Percentiles rank a stretch among this genome's conserved stretches.
Evolutionary conservation across 805 yeast genomes (phyloP).

Genomic region (Tetrapisispora iriomotensis): DNA sequence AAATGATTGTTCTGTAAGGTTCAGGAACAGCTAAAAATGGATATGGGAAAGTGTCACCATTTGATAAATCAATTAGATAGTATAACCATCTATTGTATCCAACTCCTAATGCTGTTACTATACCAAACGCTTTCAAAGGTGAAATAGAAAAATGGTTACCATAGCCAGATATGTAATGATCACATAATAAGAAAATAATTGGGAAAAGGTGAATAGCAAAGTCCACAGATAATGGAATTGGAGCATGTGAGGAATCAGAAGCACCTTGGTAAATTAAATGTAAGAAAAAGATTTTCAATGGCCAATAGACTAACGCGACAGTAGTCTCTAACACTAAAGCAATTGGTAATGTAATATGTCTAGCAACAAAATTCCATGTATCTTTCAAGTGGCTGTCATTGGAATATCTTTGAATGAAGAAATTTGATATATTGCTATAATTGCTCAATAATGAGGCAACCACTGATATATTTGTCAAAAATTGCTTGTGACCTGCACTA

Average conservation of each 20-base stretch:
- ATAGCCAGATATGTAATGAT: slow-evolving; percentile 40
- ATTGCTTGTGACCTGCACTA: slow-evolving; percentile 61
- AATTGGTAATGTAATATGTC: slow-evolving; percentile 35
- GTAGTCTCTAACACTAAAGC: slow-evolving; percentile 50
- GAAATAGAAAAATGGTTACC: slow-evolving; percentile 33
- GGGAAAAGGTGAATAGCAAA: slow-evolving; percentile 54
- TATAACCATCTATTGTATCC: slow-evolving; percentile 48
- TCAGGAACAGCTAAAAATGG: slow-evolving; percentile 52
- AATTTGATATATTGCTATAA: slow-evolving; percentile 32
- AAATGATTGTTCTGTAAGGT: slow-evolving; percentile 37
- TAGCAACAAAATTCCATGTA: slow-evolving; percentile 23
- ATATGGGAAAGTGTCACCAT: slow-evolving; percentile 51
- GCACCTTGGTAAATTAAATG: slow-evolving; percentile 36
- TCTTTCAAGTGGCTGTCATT: neutral
- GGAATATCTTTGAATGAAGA: slow-evolving; percentile 13
- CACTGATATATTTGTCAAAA: slow-evolving; percentile 59
- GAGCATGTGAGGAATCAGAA: slow-evolving; percentile 15
- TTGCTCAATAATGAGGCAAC: slow-evolving; percentile 37
- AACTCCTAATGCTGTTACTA: slow-evolving; percentile 33
- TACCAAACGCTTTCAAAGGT: slow-evolving; percentile 32
- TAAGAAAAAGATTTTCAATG: slow-evolving; percentile 43
- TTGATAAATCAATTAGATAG: slow-evolving; percentile 36
- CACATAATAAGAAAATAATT: slow-evolving; percentile 39
- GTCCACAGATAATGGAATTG: slow-evolving; percentile 44
- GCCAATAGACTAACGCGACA: slow-evolving; percentile 63